phyloP scores from a whole-genome alignment of 2,329 filamentous ascomycete species.

The Penicillium italicum region DNA sequence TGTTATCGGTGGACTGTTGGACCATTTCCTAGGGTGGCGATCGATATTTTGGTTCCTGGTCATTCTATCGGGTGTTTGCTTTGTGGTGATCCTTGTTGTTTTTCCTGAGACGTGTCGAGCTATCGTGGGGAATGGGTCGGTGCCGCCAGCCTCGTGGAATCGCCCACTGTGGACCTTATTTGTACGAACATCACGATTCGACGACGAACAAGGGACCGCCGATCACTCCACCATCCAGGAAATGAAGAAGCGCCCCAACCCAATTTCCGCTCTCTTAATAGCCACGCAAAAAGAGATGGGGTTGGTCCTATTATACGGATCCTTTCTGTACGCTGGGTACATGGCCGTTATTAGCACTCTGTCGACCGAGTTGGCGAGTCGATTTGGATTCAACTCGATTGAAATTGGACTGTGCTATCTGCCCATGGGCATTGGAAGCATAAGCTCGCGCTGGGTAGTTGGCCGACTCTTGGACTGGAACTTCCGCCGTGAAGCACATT shows the following conservation, averaged over 20 bases:
- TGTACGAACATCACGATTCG: not conserved
- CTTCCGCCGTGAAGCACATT: conserved; percentile 58
- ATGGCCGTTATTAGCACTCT: conserved; percentile 44
- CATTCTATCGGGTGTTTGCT: conserved; percentile 46
- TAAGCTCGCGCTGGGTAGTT: conserved; percentile 29
- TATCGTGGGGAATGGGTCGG: conserved; percentile 37
- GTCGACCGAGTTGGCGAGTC: conserved; percentile 40
- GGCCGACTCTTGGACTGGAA: conserved; percentile 63
- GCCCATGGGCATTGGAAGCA: conserved; percentile 18
- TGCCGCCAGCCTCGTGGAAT: conserved; percentile 25
- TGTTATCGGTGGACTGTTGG: conserved; percentile 61
- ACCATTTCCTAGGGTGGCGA: conserved; percentile 63
- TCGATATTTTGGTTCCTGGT: conserved; percentile 67
- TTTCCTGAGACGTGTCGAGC: conserved; percentile 51
- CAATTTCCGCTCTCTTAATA: conserved; percentile 28
- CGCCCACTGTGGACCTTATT: conserved; percentile 13
- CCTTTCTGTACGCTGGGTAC: conserved; percentile 45
- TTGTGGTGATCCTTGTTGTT: conserved; percentile 54
- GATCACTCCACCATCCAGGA: conserved; percentile 13
- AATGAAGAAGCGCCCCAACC: conserved; percentile 16
- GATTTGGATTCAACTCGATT: conserved; percentile 22
- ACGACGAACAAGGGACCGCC: not conserved
- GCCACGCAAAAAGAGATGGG: conserved; percentile 33
- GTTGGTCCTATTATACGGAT: conserved; percentile 34
- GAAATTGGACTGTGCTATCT: conserved; percentile 26